Percentiles rank a stretch among this genome's conserved stretches.
phyloP scores from a whole-genome alignment of 352 stramenopile species.

The Paralagenidium karlingii region DNA sequence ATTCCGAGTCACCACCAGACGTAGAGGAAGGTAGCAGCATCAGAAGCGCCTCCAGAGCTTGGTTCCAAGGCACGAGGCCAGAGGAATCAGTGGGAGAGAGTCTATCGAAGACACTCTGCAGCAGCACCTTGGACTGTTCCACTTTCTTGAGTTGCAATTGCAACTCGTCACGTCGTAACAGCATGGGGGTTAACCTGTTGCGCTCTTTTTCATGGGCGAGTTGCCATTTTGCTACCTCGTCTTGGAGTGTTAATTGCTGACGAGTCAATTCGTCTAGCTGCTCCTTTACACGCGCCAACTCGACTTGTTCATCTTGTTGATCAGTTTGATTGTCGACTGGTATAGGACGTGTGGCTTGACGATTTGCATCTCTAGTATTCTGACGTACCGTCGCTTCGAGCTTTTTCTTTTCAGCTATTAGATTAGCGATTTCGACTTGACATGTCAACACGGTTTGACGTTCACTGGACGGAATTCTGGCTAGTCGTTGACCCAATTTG shows the following conservation, averaged over 20 bases:
- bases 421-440: constrained; percentile 30
- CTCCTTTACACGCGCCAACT: constrained; percentile 24
- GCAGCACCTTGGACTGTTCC: constrained; percentile 13
- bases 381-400: no score
- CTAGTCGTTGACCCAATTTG: constrained; percentile 16
- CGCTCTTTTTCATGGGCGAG: constrained; percentile 33
- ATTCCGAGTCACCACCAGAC: no score
- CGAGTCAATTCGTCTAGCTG: constrained; percentile 26
- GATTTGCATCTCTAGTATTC: no score
- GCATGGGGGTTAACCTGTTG: constrained; percentile 21
- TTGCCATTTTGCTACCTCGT: constrained; percentile 25
- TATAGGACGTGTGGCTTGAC: background rate
- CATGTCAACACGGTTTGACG: constrained; percentile 33
- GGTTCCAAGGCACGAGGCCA: no score
- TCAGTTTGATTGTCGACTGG: background rate
- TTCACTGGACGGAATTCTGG: constrained; percentile 23
- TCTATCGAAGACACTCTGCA: constrained; percentile 21
- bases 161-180: constrained; percentile 12
- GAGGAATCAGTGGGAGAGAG: no score
- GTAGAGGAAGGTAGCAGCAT: no score
- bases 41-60: no score
- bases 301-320: background rate
- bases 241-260: constrained; percentile 12
- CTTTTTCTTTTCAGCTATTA: constrained; percentile 28
- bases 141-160: constrained; percentile 12